A percentile compares a stretch with the other conserved stretches of the same genome.
phyloP scores from a whole-genome alignment of 176 grass and related monocot genomes.

The Tillandsia leiboldiana region DNA sequence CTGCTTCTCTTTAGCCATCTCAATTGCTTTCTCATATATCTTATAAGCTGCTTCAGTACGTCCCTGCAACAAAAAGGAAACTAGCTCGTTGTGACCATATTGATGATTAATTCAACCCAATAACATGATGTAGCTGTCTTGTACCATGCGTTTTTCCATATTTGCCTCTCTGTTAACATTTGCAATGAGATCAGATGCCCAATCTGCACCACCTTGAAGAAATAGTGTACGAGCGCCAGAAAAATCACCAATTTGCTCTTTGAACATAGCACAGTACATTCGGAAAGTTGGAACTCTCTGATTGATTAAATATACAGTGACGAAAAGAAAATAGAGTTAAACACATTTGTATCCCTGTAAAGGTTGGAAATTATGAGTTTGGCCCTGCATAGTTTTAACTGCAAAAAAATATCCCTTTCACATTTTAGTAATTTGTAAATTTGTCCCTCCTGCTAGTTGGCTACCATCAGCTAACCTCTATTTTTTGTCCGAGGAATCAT shows the following conservation, averaged over 20 bases:
- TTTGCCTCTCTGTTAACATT: slow-evolving; percentile 80
- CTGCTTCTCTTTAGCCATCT: slow-evolving; percentile 50
- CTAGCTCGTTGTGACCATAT: slow-evolving; percentile 13
- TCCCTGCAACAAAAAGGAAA: slow-evolving; percentile 49
- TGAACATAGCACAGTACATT: slow-evolving; percentile 75
- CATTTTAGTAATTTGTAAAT: too few relatives aligned
- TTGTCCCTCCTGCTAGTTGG: not conserved
- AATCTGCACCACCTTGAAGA: slow-evolving; percentile 33
- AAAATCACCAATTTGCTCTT: slow-evolving; percentile 83
- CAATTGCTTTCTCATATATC: slow-evolving; percentile 87
- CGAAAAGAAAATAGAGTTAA: not conserved
- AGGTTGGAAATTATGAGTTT: not conserved
- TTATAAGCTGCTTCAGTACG: slow-evolving; percentile 55
- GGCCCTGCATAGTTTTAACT: too few relatives aligned
- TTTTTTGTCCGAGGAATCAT: too few relatives aligned
- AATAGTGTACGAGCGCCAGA: slow-evolving; percentile 53
- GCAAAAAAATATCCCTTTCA: not conserved
- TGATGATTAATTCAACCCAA: slow-evolving; percentile 11
- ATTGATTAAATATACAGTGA: slow-evolving; percentile 3
- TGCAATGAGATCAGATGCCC: slow-evolving; percentile 34
- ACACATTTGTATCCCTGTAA: not conserved
- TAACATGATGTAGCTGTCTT: slow-evolving; percentile 1
- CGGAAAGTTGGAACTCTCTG: slow-evolving; percentile 71
- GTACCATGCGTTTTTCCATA: slow-evolving; percentile 89
- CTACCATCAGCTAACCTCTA: not conserved